phyloP scores from a whole-genome alignment of 768 basidiomycete genomes.

The Tulasnella sp. region DNA sequence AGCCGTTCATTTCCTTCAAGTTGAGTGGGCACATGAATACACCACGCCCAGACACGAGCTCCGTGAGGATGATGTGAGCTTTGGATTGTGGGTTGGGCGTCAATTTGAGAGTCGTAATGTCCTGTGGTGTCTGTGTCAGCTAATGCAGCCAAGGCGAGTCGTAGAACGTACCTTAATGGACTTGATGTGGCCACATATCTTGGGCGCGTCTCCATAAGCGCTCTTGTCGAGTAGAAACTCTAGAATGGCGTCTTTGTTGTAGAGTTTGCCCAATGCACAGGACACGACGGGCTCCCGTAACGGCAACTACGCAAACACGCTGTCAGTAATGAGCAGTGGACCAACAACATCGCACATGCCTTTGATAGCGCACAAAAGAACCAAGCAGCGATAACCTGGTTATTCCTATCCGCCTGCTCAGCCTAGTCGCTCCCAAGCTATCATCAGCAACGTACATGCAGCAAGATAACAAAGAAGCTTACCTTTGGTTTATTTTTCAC shows the following conservation, averaged over 20 bases:
- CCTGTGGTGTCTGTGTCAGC: constrained; percentile 34
- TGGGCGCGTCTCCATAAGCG: constrained; percentile 80
- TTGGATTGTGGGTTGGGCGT: constrained; percentile 53
- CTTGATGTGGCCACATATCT: constrained; percentile 85
- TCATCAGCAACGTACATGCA: constrained; percentile 31
- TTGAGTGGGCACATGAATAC: constrained; percentile 86
- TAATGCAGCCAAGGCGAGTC: background rate
- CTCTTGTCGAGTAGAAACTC: constrained; percentile 77
- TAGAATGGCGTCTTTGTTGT: constrained; percentile 90
- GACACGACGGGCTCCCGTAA: constrained; percentile 83
- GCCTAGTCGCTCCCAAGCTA: constrained; percentile 35
- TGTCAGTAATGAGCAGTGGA: background rate
- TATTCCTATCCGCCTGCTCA: constrained; percentile 82
- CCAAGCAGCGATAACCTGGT: constrained; percentile 79
- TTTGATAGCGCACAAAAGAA: constrained; percentile 92
- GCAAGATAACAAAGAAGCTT: constrained; percentile 8
- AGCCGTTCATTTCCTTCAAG: constrained; percentile 89
- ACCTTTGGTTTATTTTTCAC: constrained; percentile 64
- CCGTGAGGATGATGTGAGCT: constrained; percentile 28
- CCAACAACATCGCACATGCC: constrained; percentile 33
- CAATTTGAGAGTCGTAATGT: constrained; percentile 72
- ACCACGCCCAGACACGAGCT: constrained; percentile 30
- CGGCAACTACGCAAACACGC: constrained; percentile 43
- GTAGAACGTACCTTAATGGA: constrained; percentile 61
- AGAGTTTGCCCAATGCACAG: constrained; percentile 84